Evolutionary conservation across 2,329 filamentous ascomycete species (phyloP).

Genomic region (Sporothrix luriei): DNA sequence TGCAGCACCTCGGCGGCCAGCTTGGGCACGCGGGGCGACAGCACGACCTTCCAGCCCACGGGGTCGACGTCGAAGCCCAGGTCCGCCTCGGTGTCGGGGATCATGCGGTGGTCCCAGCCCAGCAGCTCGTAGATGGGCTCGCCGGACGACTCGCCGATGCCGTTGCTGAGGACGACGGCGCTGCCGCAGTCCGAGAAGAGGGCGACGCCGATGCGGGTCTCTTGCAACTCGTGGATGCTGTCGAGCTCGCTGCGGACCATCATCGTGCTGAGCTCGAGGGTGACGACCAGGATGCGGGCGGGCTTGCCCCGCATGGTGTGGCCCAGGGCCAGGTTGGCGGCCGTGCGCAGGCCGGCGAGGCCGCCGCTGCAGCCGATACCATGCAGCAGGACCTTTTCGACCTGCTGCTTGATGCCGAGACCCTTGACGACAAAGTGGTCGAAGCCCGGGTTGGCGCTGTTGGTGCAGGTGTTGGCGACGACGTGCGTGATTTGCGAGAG

Average conservation of each 20-base stretch:
- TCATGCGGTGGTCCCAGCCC: constrained; percentile 65
- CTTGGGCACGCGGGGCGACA: constrained; percentile 63
- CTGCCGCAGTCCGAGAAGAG: constrained; percentile 74
- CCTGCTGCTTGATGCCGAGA: constrained; percentile 58
- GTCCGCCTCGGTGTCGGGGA: constrained; percentile 64
- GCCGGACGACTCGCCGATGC: constrained; percentile 51
- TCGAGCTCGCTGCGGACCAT: constrained; percentile 67
- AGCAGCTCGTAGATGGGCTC: constrained; percentile 61
- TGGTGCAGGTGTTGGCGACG: constrained; percentile 68
- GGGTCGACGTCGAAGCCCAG: constrained; percentile 68
- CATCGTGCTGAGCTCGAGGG: constrained; percentile 64
- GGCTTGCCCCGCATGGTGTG: constrained; percentile 60
- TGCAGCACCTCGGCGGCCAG: constrained; percentile 56
- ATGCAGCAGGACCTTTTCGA: constrained; percentile 67
- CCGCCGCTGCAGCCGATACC: constrained; percentile 69
- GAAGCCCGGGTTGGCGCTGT: constrained; percentile 69
- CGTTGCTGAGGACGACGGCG: constrained; percentile 65
- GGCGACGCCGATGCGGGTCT: constrained; percentile 65
- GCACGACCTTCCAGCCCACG: constrained; percentile 66
- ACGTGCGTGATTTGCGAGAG: constrained; percentile 63
- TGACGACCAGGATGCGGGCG: constrained; percentile 66
- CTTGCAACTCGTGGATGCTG: constrained; percentile 60
- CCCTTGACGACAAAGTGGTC: constrained; percentile 65
- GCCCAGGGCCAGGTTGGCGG: constrained; percentile 67
- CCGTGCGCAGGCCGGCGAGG: constrained; percentile 63